Evolutionary conservation across 768 basidiomycete genomes (phyloP).

Genomic region (Russula lepida): DNA sequence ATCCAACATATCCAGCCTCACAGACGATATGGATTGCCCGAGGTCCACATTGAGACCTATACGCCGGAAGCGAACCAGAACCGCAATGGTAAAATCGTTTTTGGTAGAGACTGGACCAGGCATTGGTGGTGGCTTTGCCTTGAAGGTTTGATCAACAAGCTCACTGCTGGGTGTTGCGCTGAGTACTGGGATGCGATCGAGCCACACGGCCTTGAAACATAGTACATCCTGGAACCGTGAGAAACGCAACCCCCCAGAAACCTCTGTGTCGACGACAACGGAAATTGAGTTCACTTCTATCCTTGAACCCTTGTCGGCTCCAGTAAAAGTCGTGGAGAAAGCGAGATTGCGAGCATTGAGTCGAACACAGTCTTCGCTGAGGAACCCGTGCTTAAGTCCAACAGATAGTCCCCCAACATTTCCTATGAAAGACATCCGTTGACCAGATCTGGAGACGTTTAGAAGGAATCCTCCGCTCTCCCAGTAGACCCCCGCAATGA

Average conservation of each 20-base stretch:
- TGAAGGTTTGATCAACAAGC: slow-evolving; percentile 16
- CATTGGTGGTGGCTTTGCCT: slow-evolving; percentile 6
- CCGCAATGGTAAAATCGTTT: slow-evolving; percentile 47
- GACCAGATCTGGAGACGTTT: slow-evolving; percentile 64
- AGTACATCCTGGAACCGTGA: slow-evolving; percentile 86
- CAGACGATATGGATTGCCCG: slow-evolving; percentile 72
- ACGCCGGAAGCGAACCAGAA: slow-evolving; percentile 64
- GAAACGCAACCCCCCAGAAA: slow-evolving; percentile 71
- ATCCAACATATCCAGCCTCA: slow-evolving; percentile 56
- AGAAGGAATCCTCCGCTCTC: slow-evolving; percentile 88
- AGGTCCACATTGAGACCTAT: slow-evolving; percentile 74
- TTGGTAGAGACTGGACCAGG: slow-evolving; percentile 21
- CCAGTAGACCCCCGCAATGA: slow-evolving; percentile 85
- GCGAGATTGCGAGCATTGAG: slow-evolving; percentile 75
- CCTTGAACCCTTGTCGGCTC: slow-evolving; percentile 33
- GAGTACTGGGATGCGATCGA: slow-evolving; percentile 78
- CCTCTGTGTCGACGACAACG: slow-evolving; percentile 74
- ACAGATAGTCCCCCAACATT: slow-evolving; percentile 74
- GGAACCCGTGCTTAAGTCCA: slow-evolving; percentile 76
- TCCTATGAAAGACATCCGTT: slow-evolving; percentile 66
- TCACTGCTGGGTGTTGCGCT: slow-evolving; percentile 34
- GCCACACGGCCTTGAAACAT: slow-evolving; percentile 93
- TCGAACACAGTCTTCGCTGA: slow-evolving; percentile 75
- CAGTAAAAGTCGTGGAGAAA: slow-evolving; percentile 67
- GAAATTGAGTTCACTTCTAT: slow-evolving; percentile 50